Conservation (phyloP, 2,329 filamentous ascomycete species). For the Cytospora mali region DNA sequence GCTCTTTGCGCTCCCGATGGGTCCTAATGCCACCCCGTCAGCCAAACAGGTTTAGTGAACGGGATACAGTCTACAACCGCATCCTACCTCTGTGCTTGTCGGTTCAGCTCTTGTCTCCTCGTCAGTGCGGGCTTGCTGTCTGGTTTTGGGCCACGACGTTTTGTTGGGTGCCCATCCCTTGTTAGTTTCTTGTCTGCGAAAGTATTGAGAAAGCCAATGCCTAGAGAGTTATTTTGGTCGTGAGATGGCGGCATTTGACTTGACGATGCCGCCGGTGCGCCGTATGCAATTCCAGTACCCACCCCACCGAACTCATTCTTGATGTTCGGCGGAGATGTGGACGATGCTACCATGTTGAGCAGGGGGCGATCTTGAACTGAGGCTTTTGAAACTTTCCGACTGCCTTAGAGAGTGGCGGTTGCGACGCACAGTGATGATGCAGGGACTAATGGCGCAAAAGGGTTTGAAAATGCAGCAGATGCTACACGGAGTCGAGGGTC, state of each 20-base stretch:
- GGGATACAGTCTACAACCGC: not conserved
- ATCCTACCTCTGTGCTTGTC: conserved; percentile 87
- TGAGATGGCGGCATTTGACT: not conserved
- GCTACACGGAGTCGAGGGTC: conserved; percentile 22
- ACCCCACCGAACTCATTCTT: conserved; percentile 24
- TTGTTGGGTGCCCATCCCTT: conserved; percentile 84
- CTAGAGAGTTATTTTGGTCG: conserved; percentile 45
- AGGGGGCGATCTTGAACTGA: conserved; percentile 2
- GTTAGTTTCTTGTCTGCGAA: conserved; percentile 74
- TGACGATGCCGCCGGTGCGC: conserved; percentile 1
- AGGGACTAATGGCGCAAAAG: not conserved
- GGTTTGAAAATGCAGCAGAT: conserved; percentile 12
- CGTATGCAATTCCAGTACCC: conserved; percentile 25
- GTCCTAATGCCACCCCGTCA: conserved; percentile 61
- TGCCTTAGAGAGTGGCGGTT: conserved; percentile 7
- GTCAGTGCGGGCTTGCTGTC: conserved; percentile 95
- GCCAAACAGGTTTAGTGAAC: not conserved
- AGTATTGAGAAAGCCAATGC: conserved; percentile 64
- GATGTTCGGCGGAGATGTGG: conserved; percentile 22
- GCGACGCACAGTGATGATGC: not conserved
- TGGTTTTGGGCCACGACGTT: conserved; percentile 91
- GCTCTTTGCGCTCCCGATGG: conserved; percentile 93
- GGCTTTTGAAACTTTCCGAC: not conserved
- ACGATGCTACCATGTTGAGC: conserved; percentile 18
- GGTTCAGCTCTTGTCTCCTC: conserved; percentile 87